Base-by-base conservation (phyloP, 1,139 yeast species). In the Blastobotrys capitulatus region DNA sequence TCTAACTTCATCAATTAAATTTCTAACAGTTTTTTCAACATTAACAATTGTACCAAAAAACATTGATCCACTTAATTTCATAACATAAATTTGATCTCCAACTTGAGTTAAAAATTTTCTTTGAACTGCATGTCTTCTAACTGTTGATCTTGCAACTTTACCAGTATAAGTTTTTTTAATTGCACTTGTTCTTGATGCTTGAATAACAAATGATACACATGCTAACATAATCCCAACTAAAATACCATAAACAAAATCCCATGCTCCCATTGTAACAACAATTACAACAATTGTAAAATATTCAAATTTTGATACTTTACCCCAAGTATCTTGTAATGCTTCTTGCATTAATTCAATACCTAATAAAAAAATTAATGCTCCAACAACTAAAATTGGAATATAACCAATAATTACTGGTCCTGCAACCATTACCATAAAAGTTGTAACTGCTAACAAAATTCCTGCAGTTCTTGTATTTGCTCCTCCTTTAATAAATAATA, bases 31-130 rank as follows among this genome's bases (percentile, higher is more conserved):
- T 44, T 78, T 75, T 66, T 92, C 98, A 46, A 92, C 85, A 1
- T 92, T 87, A 18, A 95, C 95, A 65, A 92, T 89, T 0, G 97
- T 87, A 1, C 98, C 98, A 69, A 92, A 92, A 64, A 92, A 92
- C 37, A 92, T 72, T 16, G 94, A 80, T 20, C 97, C 96, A 58
- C 88, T 86, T 37, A 92, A 70, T 66, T 90, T 89, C 63, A 89
- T 74, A 32, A 92, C 86, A 66, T 89, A 86, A 37, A 89, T 88
- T 66, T 92, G 97, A 59, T 86, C 82, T 5, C 97, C 97, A 42
- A 90, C 94, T 57, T 86, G 84, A 54, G 78, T 77, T 59, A 92
- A 72, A 61, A 90, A 92, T 54, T 84, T 87, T 58, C 86, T 89
- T 65, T 92, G 96, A 53, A 86, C 80, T 2, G 92, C 92, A 61